A percentile compares a stretch with the other conserved stretches of the same genome.
These are phyloP conservation scores for Marchantia paleacea DNA, from an alignment of 225 moss, liverwort and hornwort genomes.

Conservation along the genomic window DNA sequence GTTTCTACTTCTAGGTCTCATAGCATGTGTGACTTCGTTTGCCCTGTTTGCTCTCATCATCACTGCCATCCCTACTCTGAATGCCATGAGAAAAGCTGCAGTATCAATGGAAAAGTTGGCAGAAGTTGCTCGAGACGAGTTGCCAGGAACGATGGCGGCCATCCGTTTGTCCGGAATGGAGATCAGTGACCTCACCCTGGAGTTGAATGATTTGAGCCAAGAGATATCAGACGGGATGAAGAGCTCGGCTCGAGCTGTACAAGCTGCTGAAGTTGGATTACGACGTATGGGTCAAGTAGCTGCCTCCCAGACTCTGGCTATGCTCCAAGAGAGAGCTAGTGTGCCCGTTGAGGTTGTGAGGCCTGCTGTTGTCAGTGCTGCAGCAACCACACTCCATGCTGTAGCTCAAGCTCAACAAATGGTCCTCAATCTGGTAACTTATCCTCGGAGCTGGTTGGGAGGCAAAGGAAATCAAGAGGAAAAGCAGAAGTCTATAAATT, in stretches of 20 bases:
- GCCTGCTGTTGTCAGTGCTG: conserved; percentile 60
- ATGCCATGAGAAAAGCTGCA: conserved; percentile 60
- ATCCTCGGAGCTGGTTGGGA: conserved; percentile 56
- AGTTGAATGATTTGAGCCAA: conserved; percentile 61
- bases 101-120: conserved; percentile 59
- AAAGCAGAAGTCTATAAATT: conserved; percentile 22
- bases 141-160: conserved; percentile 67
- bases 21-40: conserved; percentile 43
- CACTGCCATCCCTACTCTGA: conserved; percentile 46
- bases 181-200: conserved; percentile 63
- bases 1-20: conserved; percentile 42
- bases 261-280: conserved; percentile 60
- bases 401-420: conserved; percentile 56
- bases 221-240: conserved; percentile 64
- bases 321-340: conserved; percentile 56
- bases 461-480: conserved; percentile 34
- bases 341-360: conserved; percentile 56
- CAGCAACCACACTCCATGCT: conserved; percentile 61
- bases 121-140: conserved; percentile 57
- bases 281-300: conserved; percentile 49
- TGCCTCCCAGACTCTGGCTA: conserved; percentile 59
- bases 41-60: conserved; percentile 42
- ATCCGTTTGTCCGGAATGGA: conserved; percentile 67
- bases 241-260: conserved; percentile 55
- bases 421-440: conserved; percentile 46